Conservation (phyloP, 768 basidiomycete genomes). For the Strobilomyces echinocephalus region DNA sequence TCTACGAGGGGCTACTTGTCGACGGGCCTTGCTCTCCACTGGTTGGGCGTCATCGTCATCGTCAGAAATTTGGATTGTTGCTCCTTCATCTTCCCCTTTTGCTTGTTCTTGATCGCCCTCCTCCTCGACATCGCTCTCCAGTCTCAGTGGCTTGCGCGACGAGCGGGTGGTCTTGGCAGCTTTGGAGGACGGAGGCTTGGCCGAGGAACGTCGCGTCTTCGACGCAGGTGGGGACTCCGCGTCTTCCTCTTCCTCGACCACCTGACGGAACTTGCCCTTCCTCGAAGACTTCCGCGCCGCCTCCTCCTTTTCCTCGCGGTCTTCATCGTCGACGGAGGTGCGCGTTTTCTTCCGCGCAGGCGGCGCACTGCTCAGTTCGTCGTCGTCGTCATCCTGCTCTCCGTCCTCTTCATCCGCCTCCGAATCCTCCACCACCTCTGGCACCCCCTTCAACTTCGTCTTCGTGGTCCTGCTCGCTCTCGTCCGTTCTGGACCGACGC, state of each 20-base stretch:
- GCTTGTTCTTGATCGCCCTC: conserved; percentile 15
- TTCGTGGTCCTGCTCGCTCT: conserved; percentile 23
- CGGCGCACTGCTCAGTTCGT: conserved; percentile 38
- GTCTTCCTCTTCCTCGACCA: conserved; percentile 13
- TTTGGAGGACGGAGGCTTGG: conserved; percentile 18
- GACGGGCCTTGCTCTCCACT: conserved; percentile 7
- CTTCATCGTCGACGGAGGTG: conserved; percentile 36
- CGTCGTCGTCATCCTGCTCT: conserved; percentile 39
- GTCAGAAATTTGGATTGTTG: conserved; percentile 16
- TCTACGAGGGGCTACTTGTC: conserved; percentile 3
- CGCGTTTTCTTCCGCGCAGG: conserved; percentile 54
- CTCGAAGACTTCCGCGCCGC: too few relatives aligned
- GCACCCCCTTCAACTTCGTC: conserved; percentile 42
- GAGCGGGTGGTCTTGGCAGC: conserved; percentile 6
- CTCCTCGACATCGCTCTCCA: conserved; percentile 26
- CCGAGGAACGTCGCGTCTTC: conserved; percentile 14
- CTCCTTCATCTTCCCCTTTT: background rate
- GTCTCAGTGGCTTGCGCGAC: conserved; percentile 9
- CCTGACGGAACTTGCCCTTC: conserved; percentile 3
- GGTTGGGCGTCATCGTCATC: conserved; percentile 26
- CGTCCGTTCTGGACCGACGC: conserved; percentile 6
- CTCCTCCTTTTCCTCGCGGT: conserved; percentile 23
- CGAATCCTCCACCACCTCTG: conserved; percentile 46
- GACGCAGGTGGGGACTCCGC: conserved; percentile 1
- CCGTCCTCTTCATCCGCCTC: conserved; percentile 36